phyloP scores from a whole-genome alignment of 306 rosid genomes.

The Vigna trinervia region DNA sequence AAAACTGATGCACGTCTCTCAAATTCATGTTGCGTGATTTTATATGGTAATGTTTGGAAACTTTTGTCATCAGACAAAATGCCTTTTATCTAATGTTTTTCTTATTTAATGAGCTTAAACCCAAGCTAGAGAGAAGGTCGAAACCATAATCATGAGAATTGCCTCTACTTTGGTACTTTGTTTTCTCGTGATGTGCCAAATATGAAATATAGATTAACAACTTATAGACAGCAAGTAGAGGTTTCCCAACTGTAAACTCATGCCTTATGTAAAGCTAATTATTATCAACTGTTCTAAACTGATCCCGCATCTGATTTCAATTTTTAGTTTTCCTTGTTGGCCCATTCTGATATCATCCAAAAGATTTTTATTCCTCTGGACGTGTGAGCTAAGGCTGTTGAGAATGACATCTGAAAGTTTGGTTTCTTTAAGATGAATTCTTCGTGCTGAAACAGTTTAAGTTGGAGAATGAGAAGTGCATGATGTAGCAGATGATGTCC shows the following conservation, averaged over 20 bases:
- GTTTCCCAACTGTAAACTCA: slow-evolving; percentile 6
- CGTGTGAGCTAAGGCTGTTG: neutral
- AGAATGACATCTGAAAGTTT: neutral
- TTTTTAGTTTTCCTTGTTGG: neutral
- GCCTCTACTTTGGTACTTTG: neutral
- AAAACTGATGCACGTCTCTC: neutral
- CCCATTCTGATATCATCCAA: neutral
- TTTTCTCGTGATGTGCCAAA: slow-evolving; percentile 1
- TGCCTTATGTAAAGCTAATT: neutral
- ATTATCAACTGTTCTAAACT: slow-evolving; percentile 13
- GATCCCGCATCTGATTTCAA: slow-evolving; percentile 2
- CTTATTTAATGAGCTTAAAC: neutral
- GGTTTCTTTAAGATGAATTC: slow-evolving; percentile 23
- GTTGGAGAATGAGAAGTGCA: slow-evolving; percentile 16
- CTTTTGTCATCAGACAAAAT: slow-evolving; percentile 6
- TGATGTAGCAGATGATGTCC: slow-evolving; percentile 10
- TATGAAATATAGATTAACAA: neutral
- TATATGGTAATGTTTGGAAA: neutral
- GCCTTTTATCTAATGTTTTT: neutral
- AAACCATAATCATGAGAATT: slow-evolving; percentile 7
- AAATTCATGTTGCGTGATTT: neutral
- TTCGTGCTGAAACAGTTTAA: neutral
- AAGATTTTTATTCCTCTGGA: neutral
- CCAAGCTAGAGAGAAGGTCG: neutral
- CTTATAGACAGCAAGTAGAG: neutral